Evolutionary conservation across 176 grass and related monocot species (phyloP).

Genomic region (Urochloa ruziziensis): DNA sequence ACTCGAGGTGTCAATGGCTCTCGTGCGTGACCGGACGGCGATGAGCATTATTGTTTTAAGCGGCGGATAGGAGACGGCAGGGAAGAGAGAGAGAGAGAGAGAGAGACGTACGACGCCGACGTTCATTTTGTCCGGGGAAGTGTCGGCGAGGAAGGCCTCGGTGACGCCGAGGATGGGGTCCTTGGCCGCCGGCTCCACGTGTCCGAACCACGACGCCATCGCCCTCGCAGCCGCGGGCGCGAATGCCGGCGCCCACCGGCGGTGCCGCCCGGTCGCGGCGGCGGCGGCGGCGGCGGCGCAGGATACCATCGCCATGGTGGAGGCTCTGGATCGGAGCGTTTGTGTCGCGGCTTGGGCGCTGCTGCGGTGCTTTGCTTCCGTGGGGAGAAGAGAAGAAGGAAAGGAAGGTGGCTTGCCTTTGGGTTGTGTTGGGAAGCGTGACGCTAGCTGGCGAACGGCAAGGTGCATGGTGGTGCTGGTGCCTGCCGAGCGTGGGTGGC

Average conservation of each 20-base stretch:
- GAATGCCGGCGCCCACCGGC: not conserved
- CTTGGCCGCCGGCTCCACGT: constrained; percentile 83
- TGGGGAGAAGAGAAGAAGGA: not conserved
- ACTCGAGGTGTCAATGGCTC: not conserved
- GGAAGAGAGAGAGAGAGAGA: not conserved
- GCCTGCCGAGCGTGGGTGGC: no score
- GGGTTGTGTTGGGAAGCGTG: not conserved
- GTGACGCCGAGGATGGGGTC: constrained; percentile 96
- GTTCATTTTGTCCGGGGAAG: constrained; percentile 73
- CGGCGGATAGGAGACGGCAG: not conserved
- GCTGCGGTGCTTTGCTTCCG: not conserved
- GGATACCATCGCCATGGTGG: constrained; percentile 23
- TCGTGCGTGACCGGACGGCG: not conserved
- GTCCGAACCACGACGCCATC: constrained; percentile 56
- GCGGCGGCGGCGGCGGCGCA: constrained; percentile 9
- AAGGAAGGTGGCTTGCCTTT: not conserved
- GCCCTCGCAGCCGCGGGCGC: constrained; percentile 26
- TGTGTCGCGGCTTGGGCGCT: not conserved
- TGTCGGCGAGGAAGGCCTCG: constrained; percentile 92
- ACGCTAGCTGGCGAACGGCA: not conserved
- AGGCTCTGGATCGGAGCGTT: no score
- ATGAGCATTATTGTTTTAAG: no score
- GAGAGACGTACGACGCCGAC: constrained; percentile 67
- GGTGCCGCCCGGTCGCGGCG: not conserved
- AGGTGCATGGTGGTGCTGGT: no score